These are phyloP conservation scores for Drechslera avenae DNA, from an alignment of 2,329 filamentous ascomycete species.

Conservation along the genomic window DNA sequence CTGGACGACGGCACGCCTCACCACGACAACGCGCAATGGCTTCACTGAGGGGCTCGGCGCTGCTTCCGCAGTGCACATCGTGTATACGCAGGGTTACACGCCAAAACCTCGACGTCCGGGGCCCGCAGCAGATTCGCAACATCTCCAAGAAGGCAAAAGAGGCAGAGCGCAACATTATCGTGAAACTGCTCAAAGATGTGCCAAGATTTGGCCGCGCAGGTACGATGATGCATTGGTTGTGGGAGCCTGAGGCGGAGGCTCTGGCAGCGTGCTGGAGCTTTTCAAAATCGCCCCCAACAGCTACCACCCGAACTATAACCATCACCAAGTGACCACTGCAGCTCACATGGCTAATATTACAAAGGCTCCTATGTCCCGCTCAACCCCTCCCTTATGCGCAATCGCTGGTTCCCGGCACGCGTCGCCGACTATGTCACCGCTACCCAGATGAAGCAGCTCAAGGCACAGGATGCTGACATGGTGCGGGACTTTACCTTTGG, in stretches of 20 bases:
- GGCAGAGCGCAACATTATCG: constrained; percentile 52
- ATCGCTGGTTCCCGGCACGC: constrained; percentile 58
- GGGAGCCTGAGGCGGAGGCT: neutral
- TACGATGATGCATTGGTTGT: constrained; percentile 21
- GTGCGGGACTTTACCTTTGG: constrained; percentile 56
- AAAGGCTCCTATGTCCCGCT: constrained; percentile 60
- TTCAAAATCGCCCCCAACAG: neutral
- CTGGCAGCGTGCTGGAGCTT: neutral
- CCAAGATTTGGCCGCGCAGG: constrained; percentile 55
- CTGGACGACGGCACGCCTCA: constrained; percentile 4
- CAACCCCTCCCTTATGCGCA: constrained; percentile 60
- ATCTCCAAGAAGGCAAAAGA: constrained; percentile 54
- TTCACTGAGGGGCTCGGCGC: constrained; percentile 34
- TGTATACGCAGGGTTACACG: constrained; percentile 45
- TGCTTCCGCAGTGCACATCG: constrained; percentile 48
- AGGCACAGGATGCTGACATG: constrained; percentile 51
- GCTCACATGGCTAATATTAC: constrained; percentile 21
- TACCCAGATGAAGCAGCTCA: constrained; percentile 53
- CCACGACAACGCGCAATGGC: constrained; percentile 39
- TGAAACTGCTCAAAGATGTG: constrained; percentile 59
- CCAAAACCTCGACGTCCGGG: constrained; percentile 35
- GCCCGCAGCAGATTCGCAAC: constrained; percentile 49
- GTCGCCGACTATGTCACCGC: constrained; percentile 60
- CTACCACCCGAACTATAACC: neutral
- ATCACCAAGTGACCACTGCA: neutral